phyloP scores from a whole-genome alignment of 148 eudicot genomes.

The Cornus controversa region DNA sequence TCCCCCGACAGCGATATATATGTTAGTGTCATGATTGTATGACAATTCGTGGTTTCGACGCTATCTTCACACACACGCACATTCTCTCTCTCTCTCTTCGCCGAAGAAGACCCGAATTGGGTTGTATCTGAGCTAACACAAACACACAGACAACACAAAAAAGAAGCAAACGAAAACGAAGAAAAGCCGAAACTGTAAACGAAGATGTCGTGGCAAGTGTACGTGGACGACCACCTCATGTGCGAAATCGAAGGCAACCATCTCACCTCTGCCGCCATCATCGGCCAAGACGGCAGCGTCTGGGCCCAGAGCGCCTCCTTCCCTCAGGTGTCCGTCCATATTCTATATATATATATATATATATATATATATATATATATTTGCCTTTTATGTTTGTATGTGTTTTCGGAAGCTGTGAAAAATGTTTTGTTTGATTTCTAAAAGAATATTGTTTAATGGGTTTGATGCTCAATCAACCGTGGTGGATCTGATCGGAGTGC shows the following conservation, averaged over 20 bases:
- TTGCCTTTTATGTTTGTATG: not conserved
- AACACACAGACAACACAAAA: not conserved
- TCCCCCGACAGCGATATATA: not conserved
- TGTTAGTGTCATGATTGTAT: not conserved
- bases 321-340: conserved; percentile 36
- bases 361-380: not conserved
- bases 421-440: not conserved
- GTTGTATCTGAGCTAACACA: not conserved
- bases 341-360: not conserved
- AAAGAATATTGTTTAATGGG: not conserved
- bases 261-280: conserved; percentile 47
- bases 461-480: not conserved
- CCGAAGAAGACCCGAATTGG: not conserved
- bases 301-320: conserved; percentile 53
- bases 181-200: not conserved
- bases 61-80: no score
- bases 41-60: conserved; percentile 14
- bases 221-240: conserved; percentile 58
- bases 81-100: no score
- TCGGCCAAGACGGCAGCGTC: conserved; percentile 46
- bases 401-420: not conserved
- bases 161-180: not conserved
- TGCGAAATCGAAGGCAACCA: conserved; percentile 51
- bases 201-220: conserved; percentile 59
- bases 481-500: not conserved